phyloP scores from a whole-genome alignment of 192 early-diverging fungal species.

The Radiomyces spectabilis region DNA sequence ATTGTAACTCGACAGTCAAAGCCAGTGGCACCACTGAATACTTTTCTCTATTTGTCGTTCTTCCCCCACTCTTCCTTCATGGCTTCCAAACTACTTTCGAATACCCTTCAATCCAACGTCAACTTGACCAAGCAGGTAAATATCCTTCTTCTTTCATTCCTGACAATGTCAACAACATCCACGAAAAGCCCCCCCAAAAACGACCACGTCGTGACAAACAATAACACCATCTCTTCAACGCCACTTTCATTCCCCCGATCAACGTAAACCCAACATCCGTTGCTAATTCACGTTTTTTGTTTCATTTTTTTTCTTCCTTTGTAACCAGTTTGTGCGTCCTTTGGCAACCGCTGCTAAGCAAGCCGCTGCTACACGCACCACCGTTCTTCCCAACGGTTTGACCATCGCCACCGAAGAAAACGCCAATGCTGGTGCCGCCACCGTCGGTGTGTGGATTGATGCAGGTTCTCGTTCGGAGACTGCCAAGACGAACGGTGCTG shows the following conservation, averaged over 20 bases:
- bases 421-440: constrained; percentile 70
- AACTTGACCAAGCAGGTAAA: constrained; percentile 26
- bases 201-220: neutral
- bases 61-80: neutral
- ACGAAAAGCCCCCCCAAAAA: neutral
- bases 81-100: constrained; percentile 25
- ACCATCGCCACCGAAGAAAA: constrained; percentile 82
- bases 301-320: constrained; percentile 1
- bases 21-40: constrained; percentile 9
- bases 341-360: constrained; percentile 42
- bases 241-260: neutral
- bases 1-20: neutral
- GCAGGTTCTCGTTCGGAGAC: constrained; percentile 79
- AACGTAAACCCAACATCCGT: neutral
- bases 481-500: constrained; percentile 83
- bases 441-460: constrained; percentile 85
- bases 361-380: constrained; percentile 50
- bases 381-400: constrained; percentile 69
- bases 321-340: constrained; percentile 47
- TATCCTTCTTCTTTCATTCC: neutral
- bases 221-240: neutral
- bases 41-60: constrained; percentile 2
- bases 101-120: constrained; percentile 25
- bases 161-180: neutral
- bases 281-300: neutral